Evolutionary conservation across 2,329 filamentous ascomycete species (phyloP), one percentile per base, ranked within the genome.

Genomic region (Tolypocladium guangdongense): DNA sequence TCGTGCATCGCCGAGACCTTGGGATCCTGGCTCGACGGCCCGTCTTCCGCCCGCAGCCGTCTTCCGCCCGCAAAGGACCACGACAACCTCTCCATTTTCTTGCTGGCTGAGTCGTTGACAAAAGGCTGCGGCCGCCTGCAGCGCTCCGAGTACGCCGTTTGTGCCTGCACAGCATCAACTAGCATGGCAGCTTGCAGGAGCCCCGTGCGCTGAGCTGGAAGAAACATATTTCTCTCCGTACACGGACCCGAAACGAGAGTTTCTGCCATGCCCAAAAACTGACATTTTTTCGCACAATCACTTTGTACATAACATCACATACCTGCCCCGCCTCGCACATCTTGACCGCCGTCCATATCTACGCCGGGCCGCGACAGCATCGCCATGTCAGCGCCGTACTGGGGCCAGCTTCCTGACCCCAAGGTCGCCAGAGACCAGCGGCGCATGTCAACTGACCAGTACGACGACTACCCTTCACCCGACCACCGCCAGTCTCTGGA

Each of bases 321-420:
- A 33, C 43, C 27, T n/a, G 4, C 43, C 32, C 14, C 2, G 24
- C 24, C 16, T 30, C 16, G 43, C 43, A 47, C 10, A 3, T 47
- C 18, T 20, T 33, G 20, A 47, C 27, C 11, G 18, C n/a, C 43
- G 18, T 32, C 24, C 8, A 30, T 30, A 30, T 11, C 27, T 47
- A 14, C 11, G 10, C 43, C 30, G 16, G 30, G 7, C 14, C 18
- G 30, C 43, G 52, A 50, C 38, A 48, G 48, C 46, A 36, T 35
- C 62, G 62, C 64, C 66, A 78, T 78, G 74, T 68, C 75, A 52
- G 61, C 75, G 55, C 75, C 77, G 39, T 83, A 82, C 70, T 82
- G 80, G 80, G 79, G 79, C 65, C 69, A 80, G 63, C 70, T 83
- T 57, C 79, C 80, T 55, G 67, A 73, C 56, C 69, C 76, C 51